Evolutionary conservation across 1,284 basidiomycete species (phyloP), one percentile per base, ranked within the genome.

Genomic region (Ceratobasidium sp.): DNA sequence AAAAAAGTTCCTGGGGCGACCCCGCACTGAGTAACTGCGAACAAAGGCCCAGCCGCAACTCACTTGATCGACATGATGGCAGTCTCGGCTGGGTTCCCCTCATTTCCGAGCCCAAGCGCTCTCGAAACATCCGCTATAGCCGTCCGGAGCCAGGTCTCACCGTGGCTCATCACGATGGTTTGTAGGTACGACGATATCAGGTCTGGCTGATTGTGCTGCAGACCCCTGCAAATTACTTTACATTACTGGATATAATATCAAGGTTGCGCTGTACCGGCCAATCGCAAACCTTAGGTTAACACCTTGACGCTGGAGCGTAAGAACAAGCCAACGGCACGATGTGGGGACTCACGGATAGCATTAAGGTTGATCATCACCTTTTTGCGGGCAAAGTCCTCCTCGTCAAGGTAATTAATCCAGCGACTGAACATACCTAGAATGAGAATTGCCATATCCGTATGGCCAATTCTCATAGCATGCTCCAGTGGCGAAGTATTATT

Each of bases 131-230:
- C 66, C 54, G 66, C 54, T 70, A 70, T 59, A 21, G 66, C 38
- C 33, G 81, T 81, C 64, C 54, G 70, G 48, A 94, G 85, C 92
- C 92, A 94, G 76, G 86, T 86, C 75, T 92, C 91, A 21, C 92
- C 92, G 81, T 94, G 91, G 74, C 90, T 92, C 92, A 94, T 94
- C 72, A 94, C 86, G 44, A 93, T 82, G 7, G 90, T 91, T 80
- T 94, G 92, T 77, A 94, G 80, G 78, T 92, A 94, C 1, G 91
- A 92, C 25, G 91, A 89, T 72, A 89, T 90, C 42, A 93, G 83
- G 76, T 93, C 91, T 74, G 85, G 90, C 77, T 92, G 91, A 0
- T 87, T 87, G 75, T 86, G 87, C 74, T 90, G 86, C 38, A 94
- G 82, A 18, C 91, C 92, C 76, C n/a, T n/a, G n/a, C n/a, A n/a